Percentiles rank a stretch among this genome's conserved stretches.
Evolutionary conservation across 164 flowering plant species (phyloP).

Genomic region (Stephania cephalantha): DNA sequence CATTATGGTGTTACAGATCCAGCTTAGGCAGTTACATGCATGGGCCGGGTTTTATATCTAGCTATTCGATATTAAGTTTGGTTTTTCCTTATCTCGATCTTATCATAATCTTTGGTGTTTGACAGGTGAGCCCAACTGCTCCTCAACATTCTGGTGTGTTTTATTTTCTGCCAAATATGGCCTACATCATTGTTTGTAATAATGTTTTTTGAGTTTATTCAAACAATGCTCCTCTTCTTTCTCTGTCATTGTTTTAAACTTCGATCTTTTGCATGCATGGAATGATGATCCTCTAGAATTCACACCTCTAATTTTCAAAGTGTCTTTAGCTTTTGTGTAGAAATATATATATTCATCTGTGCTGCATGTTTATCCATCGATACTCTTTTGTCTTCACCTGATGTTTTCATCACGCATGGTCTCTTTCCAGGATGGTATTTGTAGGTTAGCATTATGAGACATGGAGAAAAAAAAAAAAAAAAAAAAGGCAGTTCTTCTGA

Average conservation of each 20-base stretch:
- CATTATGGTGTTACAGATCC: no score
- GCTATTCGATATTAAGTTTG: no score
- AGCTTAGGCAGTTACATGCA: no score
- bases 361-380: not conserved
- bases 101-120: no score
- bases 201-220: conserved; percentile 5
- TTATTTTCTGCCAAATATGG: not conserved
- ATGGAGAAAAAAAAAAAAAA: not conserved
- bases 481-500: not conserved
- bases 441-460: not conserved
- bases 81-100: no score
- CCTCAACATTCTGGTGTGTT: not conserved
- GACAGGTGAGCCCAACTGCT: no score
- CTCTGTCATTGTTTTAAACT: not conserved
- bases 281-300: conserved; percentile 4
- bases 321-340: not conserved
- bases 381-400: not conserved
- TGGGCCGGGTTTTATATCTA: no score
- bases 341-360: not conserved
- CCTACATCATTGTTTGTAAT: conserved; percentile 8
- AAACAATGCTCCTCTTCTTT: not conserved
- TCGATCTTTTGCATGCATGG: not conserved
- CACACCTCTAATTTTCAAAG: not conserved
- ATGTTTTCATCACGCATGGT: not conserved
- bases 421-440: not conserved